phyloP scores from a whole-genome alignment of 257 asterid genomes.

The Capsicum baccatum region DNA sequence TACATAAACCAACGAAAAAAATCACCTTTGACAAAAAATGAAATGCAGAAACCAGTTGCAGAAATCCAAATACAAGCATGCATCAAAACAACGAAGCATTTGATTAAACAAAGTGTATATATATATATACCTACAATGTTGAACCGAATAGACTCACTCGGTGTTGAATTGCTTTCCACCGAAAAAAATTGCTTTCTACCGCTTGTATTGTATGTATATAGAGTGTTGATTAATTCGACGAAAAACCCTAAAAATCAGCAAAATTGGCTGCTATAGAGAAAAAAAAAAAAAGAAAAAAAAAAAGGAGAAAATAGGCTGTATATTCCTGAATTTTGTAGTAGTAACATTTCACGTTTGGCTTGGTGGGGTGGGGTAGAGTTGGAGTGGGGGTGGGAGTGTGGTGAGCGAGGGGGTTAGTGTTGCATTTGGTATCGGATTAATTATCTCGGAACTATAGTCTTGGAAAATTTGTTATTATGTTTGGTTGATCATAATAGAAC shows the following conservation, averaged over 20 bases:
- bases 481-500: too few species aligned
- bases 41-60: conserved; percentile 4
- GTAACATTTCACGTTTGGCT: conserved; percentile 32
- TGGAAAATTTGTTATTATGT: too few species aligned
- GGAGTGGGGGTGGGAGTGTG: too few species aligned
- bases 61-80: conserved; percentile 11
- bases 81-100: conserved; percentile 24
- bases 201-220: background rate
- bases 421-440: too few species aligned
- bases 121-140: conserved; percentile 24
- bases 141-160: conserved; percentile 12
- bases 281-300: too few species aligned
- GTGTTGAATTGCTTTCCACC: too few species aligned
- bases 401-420: too few species aligned
- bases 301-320: background rate
- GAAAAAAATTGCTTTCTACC: background rate
- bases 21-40: background rate
- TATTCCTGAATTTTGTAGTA: background rate
- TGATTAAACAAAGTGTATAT: background rate
- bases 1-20: background rate
- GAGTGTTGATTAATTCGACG: background rate
- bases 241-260: conserved; percentile 30
- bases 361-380: too few species aligned
- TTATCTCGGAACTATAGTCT: background rate
- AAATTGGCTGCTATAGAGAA: background rate